phyloP scores from a whole-genome alignment of 2,329 filamentous ascomycete species.

The Geosmithia flava region DNA sequence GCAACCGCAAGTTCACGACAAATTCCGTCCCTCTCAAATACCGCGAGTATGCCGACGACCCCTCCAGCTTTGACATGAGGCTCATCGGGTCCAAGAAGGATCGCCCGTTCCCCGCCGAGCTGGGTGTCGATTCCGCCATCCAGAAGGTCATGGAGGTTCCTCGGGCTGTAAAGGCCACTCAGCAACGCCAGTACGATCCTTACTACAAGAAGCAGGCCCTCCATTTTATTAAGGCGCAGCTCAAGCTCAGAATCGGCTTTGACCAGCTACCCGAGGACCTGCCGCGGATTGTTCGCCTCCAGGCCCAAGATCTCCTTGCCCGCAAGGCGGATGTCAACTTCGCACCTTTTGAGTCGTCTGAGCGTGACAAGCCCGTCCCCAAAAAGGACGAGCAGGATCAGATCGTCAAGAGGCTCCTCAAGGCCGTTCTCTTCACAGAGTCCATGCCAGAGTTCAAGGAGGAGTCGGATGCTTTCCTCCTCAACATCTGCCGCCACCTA shows the following conservation, averaged over 20 bases:
- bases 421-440: conserved; percentile 75
- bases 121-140: conserved; percentile 82
- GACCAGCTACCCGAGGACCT: conserved; percentile 87
- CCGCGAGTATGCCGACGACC: conserved; percentile 76
- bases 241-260: conserved; percentile 81
- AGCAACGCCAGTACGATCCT: conserved; percentile 53
- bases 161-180: conserved; percentile 40
- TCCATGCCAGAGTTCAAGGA: conserved; percentile 71
- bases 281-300: conserved; percentile 68
- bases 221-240: conserved; percentile 72
- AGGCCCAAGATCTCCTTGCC: conserved; percentile 73
- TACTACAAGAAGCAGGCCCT: conserved; percentile 94
- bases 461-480: conserved; percentile 62
- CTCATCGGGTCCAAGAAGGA: conserved; percentile 85
- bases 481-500: conserved; percentile 79
- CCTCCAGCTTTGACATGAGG: conserved; percentile 75
- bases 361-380: conserved; percentile 68
- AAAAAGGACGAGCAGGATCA: conserved; percentile 82
- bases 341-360: conserved; percentile 59
- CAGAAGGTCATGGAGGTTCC: conserved; percentile 74
- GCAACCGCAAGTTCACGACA: conserved; percentile 91
- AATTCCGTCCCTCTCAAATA: conserved; percentile 76
- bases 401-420: conserved; percentile 74
- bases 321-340: conserved; percentile 61
- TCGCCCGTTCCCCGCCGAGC: conserved; percentile 71